These are phyloP conservation scores for Pythium guiyangense DNA, from an alignment of 352 stramenopile genomes.

Conservation along the genomic window DNA sequence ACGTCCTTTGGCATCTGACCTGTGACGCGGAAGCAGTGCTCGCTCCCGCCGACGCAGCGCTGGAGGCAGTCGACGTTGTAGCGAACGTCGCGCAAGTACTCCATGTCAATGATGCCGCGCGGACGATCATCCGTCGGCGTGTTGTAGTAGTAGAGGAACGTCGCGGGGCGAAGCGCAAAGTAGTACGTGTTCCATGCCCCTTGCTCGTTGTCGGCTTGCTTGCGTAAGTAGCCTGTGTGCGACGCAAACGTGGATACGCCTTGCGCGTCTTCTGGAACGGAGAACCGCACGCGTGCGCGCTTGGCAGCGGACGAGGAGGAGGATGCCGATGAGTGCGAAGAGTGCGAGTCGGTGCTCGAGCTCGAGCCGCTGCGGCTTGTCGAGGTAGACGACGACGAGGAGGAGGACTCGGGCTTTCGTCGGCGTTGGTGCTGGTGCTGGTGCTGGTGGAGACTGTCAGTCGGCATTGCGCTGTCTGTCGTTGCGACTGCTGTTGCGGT, in stretches of 20 bases:
- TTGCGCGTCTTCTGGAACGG: constrained; percentile 36
- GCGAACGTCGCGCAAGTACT: constrained; percentile 73
- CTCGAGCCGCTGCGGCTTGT: constrained; percentile 3
- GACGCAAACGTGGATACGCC: constrained; percentile 41
- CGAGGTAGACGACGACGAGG: not conserved
- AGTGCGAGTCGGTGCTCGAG: not conserved
- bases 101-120: constrained; percentile 71
- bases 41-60: constrained; percentile 52
- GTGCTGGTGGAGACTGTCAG: not conserved
- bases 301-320: constrained; percentile 19
- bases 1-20: constrained; percentile 43
- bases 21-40: constrained; percentile 68
- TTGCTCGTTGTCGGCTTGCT: constrained; percentile 77
- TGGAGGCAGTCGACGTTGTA: constrained; percentile 75
- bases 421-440: not conserved
- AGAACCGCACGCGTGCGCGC: constrained; percentile 53
- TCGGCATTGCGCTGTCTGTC: not conserved
- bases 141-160: constrained; percentile 86
- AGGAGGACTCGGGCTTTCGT: not conserved
- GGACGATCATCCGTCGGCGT: constrained; percentile 50
- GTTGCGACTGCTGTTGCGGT: not conserved
- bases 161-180: constrained; percentile 70
- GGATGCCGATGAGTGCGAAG: not conserved
- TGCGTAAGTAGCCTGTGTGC: constrained; percentile 57
- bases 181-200: constrained; percentile 79